Evolutionary conservation across 2,329 filamentous ascomycete species (phyloP).

Genomic region (Aspergillus latus): DNA sequence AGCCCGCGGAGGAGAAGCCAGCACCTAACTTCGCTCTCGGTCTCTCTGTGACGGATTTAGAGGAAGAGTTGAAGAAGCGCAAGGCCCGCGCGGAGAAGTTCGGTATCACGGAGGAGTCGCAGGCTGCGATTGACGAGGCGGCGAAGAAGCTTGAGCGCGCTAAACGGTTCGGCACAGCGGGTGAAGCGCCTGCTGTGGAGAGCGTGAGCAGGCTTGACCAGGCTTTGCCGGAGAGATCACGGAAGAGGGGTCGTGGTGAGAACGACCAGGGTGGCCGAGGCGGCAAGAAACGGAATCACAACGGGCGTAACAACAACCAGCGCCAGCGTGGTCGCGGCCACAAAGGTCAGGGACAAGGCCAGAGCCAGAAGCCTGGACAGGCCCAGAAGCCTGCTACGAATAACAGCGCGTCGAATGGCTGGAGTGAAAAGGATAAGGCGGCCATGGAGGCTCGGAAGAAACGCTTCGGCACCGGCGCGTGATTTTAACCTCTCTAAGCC

Average conservation of each 20-base stretch:
- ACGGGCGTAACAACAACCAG: constrained; percentile 32
- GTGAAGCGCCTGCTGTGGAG: constrained; percentile 14
- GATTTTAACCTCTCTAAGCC: background rate
- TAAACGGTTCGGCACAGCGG: constrained; percentile 46
- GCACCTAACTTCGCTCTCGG: constrained; percentile 42
- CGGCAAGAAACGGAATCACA: constrained; percentile 43
- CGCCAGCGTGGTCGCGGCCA: constrained; percentile 24
- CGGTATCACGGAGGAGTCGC: constrained; percentile 44
- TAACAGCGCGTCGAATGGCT: constrained; percentile 20
- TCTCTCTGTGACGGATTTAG: constrained; percentile 45
- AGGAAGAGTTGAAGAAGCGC: constrained; percentile 49
- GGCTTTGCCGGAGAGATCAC: constrained; percentile 43
- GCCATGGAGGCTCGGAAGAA: constrained; percentile 51
- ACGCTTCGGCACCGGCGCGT: constrained; percentile 43
- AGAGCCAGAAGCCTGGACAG: constrained; percentile 23
- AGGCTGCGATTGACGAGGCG: constrained; percentile 42
- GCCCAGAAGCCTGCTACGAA: constrained; percentile 20
- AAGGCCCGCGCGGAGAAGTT: constrained; percentile 52
- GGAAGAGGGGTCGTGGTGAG: constrained; percentile 41
- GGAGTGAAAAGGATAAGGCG: constrained; percentile 43
- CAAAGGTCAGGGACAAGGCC: constrained; percentile 6
- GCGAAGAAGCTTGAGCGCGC: constrained; percentile 48
- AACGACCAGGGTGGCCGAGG: constrained; percentile 41
- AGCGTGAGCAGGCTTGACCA: constrained; percentile 47
- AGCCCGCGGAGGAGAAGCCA: constrained; percentile 31